Evolutionary conservation across 2,329 filamentous ascomycete species (phyloP), one percentile per base, ranked within the genome.

Genomic region (Fusarium bactridioides): DNA sequence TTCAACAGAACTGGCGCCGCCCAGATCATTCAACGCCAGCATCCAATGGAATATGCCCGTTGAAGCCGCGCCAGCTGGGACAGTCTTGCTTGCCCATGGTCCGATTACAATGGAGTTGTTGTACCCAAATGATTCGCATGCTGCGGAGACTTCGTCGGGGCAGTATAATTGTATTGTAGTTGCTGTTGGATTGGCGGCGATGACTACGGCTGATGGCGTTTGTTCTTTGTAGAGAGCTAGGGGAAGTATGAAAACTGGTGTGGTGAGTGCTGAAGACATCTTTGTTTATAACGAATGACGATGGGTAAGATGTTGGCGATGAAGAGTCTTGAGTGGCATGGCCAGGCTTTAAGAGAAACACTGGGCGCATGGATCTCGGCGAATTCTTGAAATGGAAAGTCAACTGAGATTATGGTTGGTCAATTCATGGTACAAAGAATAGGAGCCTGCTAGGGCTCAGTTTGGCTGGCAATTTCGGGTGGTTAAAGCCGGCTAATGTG

Each of bases 31-130:
- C 13, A n/a, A 10, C 12, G 18, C 12, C 16, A 61, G 8, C 55
- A 67, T 62, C 37, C 37, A 67, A 33, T 67, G 65, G n/a, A 67
- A 67, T 4, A 40, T 21, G 16, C 65, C 65, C 2, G 38, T 68
- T 18, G 38, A 44, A 12, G 65, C 47, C 9, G 48, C 41, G 3
- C 65, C 65, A 5, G 40, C n/a, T 18, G 56, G 33, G 10, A 68
- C 37, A n/a, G 56, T 56, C 10, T 62, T 50, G 6, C 51, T 54
- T 4, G 56, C 65, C 65, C 65, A 68, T 18, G 65, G 64, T 4
- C 65, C 65, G 4, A 68, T n/a, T 1, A 68, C 45, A 12, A 67
- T 25, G 10, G 64, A 60, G 5, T 67, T 66, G 35, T 66, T 66
- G 15, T 41, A 27, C 3, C 33, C 61, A 0, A 27, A 27, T 10